Conservation (phyloP, 805 yeast species). For the Metschnikowia arizonensis region DNA sequence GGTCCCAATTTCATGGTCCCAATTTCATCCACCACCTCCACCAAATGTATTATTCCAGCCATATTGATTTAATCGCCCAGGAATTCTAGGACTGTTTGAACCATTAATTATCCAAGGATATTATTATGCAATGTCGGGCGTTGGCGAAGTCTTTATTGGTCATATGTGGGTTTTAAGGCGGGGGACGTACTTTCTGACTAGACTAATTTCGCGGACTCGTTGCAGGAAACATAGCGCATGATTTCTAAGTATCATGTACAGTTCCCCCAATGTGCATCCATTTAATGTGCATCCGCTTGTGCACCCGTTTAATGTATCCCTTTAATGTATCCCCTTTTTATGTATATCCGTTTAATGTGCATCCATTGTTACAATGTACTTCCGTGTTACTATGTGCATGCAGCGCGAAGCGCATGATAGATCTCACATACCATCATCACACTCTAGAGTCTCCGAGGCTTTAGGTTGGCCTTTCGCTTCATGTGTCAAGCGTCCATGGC, state of each 20-base stretch:
- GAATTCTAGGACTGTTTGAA: too few relatives aligned
- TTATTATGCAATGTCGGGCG: not conserved
- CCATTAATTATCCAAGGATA: not conserved
- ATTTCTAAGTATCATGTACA: not conserved
- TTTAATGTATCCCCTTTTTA: too few relatives aligned
- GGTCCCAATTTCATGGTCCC: too few relatives aligned
- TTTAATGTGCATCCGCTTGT: too few relatives aligned
- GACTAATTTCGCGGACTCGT: not conserved
- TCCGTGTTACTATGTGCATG: not conserved
- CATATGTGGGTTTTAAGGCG: not conserved
- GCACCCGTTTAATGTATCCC: too few relatives aligned
- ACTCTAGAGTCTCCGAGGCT: not conserved
- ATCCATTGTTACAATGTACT: too few relatives aligned
- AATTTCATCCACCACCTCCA: too few relatives aligned
- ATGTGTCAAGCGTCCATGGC: conserved; percentile 16
- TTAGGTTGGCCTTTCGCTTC: not conserved
- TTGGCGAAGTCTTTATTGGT: not conserved
- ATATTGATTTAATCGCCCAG: too few relatives aligned
- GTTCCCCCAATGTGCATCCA: not conserved
- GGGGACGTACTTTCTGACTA: not conserved
- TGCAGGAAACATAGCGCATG: not conserved
- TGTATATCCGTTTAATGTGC: not conserved
- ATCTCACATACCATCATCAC: not conserved
- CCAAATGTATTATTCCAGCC: too few relatives aligned
- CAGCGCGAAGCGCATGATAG: not conserved